Evolutionary conservation across 768 basidiomycete species (phyloP), one percentile per base, ranked within the genome.

Genomic region (Crepidotus variabilis): DNA sequence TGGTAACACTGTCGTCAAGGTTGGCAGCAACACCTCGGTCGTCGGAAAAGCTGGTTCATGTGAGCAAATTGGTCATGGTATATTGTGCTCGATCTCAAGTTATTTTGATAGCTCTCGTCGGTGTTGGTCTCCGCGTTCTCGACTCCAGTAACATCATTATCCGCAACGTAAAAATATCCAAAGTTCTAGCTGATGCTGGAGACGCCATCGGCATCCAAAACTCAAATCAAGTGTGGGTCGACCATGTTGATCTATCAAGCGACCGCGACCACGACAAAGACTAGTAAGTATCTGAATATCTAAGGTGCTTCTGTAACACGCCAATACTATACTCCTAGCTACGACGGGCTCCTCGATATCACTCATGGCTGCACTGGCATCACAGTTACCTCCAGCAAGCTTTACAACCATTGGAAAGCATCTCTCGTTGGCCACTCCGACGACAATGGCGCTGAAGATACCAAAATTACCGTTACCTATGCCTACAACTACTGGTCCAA

Each of bases 151-250:
- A 80, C 55, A 78, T 80, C 52, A 80, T 80, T 64, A 73, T 80
- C 58, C 73, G 78, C 32, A 80, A 80, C 59, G 65, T 80, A 63
- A 78, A 77, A 60, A 75, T 80, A 51, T 74, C 75, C 28, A 80
- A 79, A 63, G 78, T 80, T 24, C 64, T 78, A 1, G 78, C 78
- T 22, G 60, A 57, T 1, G 73, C 71, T 51, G 78, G 78, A 33
- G 78, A 80, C 63, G 76, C 76, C 28, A 69, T 80, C 34, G 78
- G 74, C 39, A 20, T 57, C 11, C 51, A 52, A 33, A 47, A 51
- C 18, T 50, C 77, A 10, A 65, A 63, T 52, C 68, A 74, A 55
- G 75, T 78, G n/a, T 78, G 76, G 76, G 56, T 79, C 52, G 77
- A 79, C 66, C 78, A 79, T 54, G 61, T 67, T 52, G 78, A 79